A percentile compares a stretch with the other conserved stretches of the same genome.
Conservation (phyloP, 768 basidiomycete genomes). For the Sarcodon aspratus region DNA sequence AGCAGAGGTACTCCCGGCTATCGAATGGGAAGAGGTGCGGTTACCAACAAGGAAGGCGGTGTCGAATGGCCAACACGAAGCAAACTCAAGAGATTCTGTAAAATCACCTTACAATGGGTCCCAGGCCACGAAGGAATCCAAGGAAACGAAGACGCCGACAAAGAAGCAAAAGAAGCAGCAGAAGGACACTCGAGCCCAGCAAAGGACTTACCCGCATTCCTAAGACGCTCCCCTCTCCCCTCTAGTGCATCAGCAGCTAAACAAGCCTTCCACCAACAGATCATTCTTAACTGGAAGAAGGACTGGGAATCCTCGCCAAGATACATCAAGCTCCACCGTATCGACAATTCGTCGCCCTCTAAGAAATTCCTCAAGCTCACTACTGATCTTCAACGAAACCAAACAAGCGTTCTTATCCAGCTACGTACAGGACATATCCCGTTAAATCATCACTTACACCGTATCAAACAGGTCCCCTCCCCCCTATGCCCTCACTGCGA, state of each 20-base stretch:
- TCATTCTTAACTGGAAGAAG: too few relatives aligned
- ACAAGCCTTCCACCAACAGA: too few relatives aligned
- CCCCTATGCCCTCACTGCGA: conserved; percentile 7
- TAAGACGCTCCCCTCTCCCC: neutral
- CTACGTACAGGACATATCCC: conserved; percentile 20
- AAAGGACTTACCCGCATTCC: conserved; percentile 45
- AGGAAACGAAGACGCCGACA: conserved; percentile 13
- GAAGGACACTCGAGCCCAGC: conserved; percentile 17
- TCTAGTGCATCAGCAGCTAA: neutral
- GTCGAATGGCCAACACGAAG: too few relatives aligned
- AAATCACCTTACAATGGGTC: conserved; percentile 4
- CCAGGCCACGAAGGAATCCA: conserved; percentile 9
- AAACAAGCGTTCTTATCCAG: too few relatives aligned
- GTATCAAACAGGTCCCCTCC: conserved; percentile 3
- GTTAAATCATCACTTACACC: conserved; percentile 15
- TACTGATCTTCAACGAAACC: too few relatives aligned
- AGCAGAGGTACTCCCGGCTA: neutral
- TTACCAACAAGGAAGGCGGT: too few relatives aligned
- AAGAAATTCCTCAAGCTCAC: too few relatives aligned
- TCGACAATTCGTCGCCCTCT: too few relatives aligned
- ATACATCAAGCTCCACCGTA: too few relatives aligned
- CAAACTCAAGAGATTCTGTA: neutral
- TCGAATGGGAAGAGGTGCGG: neutral
- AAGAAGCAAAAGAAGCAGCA: conserved; percentile 13
- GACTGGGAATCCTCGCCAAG: too few relatives aligned